A percentile compares a stretch with the other conserved stretches of the same genome.
phyloP scores from a whole-genome alignment of 495 filamentous ascomycete genomes.

The Lasiosphaeria miniovina region DNA sequence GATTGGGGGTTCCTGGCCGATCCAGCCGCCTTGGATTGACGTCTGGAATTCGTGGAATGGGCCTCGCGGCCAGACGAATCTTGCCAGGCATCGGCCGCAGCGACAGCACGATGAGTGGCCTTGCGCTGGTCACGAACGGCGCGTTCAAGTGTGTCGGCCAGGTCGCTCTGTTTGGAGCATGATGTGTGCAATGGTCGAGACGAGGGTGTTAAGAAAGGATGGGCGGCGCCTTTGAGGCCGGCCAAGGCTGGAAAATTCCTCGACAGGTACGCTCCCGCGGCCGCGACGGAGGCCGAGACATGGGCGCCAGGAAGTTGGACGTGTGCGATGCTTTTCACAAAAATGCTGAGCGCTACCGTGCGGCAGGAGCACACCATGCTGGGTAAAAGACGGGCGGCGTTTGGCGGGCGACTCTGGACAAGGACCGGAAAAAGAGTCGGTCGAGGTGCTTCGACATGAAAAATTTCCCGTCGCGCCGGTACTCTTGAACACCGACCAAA shows the following conservation, averaged over 20 bases:
- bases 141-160: not conserved
- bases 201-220: not conserved
- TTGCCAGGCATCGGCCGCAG: not conserved
- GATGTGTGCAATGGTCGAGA: constrained; percentile 21
- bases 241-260: not conserved
- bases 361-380: constrained; percentile 50
- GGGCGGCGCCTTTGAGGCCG: not conserved
- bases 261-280: not conserved
- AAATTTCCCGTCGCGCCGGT: not conserved
- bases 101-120: not conserved
- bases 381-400: not conserved
- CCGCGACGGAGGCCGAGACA: constrained; percentile 10
- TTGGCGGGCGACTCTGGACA: not conserved
- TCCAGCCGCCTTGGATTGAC: not conserved
- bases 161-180: constrained; percentile 3
- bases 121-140: not conserved
- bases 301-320: constrained; percentile 31
- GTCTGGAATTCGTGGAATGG: not conserved
- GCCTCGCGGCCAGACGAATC: not conserved
- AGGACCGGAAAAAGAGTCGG: not conserved
- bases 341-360: constrained; percentile 43
- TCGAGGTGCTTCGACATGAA: not conserved
- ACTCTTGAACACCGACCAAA: not conserved
- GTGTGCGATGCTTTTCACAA: constrained; percentile 47
- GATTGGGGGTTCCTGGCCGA: not conserved